Evolutionary conservation across 2,329 filamentous ascomycete genomes (phyloP).

Genomic region (Eurotiales sp.): DNA sequence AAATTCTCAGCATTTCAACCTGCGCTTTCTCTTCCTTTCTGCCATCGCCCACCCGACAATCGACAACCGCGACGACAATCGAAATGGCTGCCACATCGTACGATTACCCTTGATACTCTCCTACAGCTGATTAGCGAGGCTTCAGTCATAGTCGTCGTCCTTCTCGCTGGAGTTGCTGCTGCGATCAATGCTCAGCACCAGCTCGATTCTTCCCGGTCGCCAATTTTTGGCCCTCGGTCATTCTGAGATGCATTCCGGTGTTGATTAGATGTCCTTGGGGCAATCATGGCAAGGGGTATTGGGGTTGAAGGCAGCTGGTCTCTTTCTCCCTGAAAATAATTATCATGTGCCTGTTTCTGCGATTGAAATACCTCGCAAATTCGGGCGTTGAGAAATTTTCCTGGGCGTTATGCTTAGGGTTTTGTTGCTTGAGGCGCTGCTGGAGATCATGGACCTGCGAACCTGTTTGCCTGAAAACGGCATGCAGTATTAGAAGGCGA

Average conservation of each 20-base stretch:
- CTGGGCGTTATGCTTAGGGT: constrained; percentile 55
- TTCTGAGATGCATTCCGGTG: neutral
- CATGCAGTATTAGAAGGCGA: constrained; percentile 23
- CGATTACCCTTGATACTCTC: constrained; percentile 56
- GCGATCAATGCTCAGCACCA: constrained; percentile 53
- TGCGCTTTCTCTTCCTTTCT: constrained; percentile 27
- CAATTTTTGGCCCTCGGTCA: constrained; percentile 18
- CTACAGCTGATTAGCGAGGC: constrained; percentile 36
- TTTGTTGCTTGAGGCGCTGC: constrained; percentile 70
- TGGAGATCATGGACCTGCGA: constrained; percentile 26
- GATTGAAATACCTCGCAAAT: constrained; percentile 12
- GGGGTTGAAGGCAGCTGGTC: constrained; percentile 61
- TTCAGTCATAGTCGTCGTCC: constrained; percentile 71
- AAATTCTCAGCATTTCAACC: constrained; percentile 24
- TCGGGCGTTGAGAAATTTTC: constrained; percentile 47
- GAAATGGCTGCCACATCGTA: constrained; percentile 54
- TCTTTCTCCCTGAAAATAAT: constrained; percentile 74
- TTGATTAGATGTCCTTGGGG: constrained; percentile 39
- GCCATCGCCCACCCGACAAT: constrained; percentile 32
- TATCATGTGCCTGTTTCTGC: constrained; percentile 52
- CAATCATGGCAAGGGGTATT: constrained; percentile 69
- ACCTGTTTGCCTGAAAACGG: constrained; percentile 24
- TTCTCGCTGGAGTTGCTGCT: constrained; percentile 66
- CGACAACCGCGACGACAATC: constrained; percentile 41
- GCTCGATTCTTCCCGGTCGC: constrained; percentile 68